Evolutionary conservation across 2,329 filamentous ascomycete species (phyloP).

Genomic region (Tolypocladium inflatum): DNA sequence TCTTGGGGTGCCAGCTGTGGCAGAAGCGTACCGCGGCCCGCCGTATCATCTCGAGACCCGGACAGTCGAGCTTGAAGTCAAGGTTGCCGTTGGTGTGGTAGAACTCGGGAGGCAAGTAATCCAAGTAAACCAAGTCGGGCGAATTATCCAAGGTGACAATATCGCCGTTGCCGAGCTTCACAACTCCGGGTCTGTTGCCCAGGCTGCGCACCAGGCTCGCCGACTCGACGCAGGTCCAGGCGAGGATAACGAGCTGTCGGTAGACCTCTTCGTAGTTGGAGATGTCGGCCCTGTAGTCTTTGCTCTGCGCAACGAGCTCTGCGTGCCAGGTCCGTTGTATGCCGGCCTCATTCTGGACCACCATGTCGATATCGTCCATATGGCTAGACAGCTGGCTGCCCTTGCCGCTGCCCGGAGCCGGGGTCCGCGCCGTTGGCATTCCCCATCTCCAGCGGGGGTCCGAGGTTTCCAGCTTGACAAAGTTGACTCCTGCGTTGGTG

Average conservation of each 20-base stretch:
- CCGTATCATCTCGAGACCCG: conserved; percentile 21
- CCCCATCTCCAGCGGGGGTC: conserved; percentile 14
- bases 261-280: conserved; percentile 21
- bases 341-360: conserved; percentile 11
- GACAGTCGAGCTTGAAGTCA: conserved; percentile 14
- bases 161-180: conserved; percentile 15
- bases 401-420: neutral
- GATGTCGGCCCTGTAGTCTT: conserved; percentile 14
- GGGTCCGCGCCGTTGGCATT: neutral
- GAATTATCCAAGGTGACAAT: conserved; percentile 19
- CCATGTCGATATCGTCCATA: conserved; percentile 2
- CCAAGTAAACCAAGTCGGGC: conserved; percentile 22
- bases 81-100: conserved; percentile 18
- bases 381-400: neutral
- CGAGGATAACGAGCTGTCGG: conserved; percentile 15
- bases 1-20: conserved; percentile 28
- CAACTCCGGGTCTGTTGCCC: conserved; percentile 8
- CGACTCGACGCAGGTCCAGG: conserved; percentile 18
- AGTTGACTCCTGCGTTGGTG: conserved; percentile 23
- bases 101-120: conserved; percentile 20
- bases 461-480: conserved; percentile 17
- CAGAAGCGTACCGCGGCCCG: conserved; percentile 32
- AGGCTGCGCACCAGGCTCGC: conserved; percentile 10
- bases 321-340: neutral
- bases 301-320: neutral